Percentiles rank a stretch among this genome's conserved stretches.
Evolutionary conservation across 805 yeast genomes (phyloP).

Genomic region (Candida vartiovaarae): DNA sequence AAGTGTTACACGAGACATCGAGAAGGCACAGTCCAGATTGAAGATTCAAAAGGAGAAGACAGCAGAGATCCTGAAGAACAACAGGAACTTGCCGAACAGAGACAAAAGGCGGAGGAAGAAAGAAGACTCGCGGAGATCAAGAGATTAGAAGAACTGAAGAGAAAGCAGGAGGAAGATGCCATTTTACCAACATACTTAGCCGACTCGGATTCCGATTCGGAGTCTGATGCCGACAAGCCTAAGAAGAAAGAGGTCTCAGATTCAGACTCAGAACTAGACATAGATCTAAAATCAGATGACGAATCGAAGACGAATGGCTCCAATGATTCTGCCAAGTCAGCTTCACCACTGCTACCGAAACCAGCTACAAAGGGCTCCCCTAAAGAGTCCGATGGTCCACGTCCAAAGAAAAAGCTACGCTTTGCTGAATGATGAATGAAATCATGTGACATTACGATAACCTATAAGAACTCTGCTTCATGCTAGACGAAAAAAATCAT

Average conservation of each 20-base stretch:
- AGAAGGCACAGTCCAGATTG: conserved; percentile 5
- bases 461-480: neutral
- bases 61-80: conserved; percentile 12
- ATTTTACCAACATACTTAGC: conserved; percentile 17
- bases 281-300: neutral
- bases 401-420: conserved; percentile 5
- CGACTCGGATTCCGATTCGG: conserved; percentile 7
- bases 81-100: conserved; percentile 10
- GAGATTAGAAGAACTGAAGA: conserved; percentile 8
- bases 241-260: neutral
- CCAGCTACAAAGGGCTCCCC: neutral
- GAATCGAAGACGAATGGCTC: neutral
- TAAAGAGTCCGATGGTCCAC: neutral
- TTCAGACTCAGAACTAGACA: neutral
- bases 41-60: conserved; percentile 8
- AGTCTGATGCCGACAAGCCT: neutral
- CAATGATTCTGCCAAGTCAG: too few relatives aligned
- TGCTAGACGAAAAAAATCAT: neutral
- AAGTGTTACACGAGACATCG: conserved; percentile 10
- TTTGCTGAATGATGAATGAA: conserved; percentile 2
- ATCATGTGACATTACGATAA: neutral
- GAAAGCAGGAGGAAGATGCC: conserved; percentile 12
- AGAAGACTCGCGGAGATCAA: neutral
- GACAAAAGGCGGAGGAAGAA: conserved; percentile 4
- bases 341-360: neutral